Evolutionary conservation across 768 basidiomycete genomes (phyloP), one percentile per base, ranked within the genome.

Genomic region (Asterophora lycoperdoides): DNA sequence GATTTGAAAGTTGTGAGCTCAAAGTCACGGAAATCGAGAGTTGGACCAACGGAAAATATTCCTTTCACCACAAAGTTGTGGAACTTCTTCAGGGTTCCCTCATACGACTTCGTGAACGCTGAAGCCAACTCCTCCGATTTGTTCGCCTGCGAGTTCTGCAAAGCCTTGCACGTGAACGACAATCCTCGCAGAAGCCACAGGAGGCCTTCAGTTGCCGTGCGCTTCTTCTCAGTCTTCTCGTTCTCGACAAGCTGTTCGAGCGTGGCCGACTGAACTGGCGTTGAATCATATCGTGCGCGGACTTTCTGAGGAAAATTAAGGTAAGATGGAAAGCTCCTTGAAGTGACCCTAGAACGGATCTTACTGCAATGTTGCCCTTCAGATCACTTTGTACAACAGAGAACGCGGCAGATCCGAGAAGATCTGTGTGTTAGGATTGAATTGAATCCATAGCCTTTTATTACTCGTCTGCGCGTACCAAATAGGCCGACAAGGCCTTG

Each of bases 101-200:
- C 85, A 64, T 99, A 99, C 0, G 89, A 79, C 38, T 82, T 81
- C 23, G 71, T 82, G 68, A 99, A 99, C 15, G 87, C 87, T 0
- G 55, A 68, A 2, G 80, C 59, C 11, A 99, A 80, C 63, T 93
- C 88, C 40, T 72, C 63, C 1, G 62, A 61, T 38, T 79, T 72
- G 66, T 94, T 78, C 3, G 70, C 74, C 59, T 92, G 86, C 0
- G 85, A 79, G 38, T 76, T 70, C 54, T 86, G 77, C 19, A 99
- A 79, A 1, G 88, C 88, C 48, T 79, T 74, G 68, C 84, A 82
- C 29, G 95, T 99, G 74, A 99, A 99, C 23, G 81, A 79, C 44
- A 94, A 79, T 2, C 93, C 96, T 26, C 93, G 83, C 41, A 93
- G 77, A 41, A 99, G 79, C 96, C 96, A 99, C 68, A 97, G 70